phyloP scores from a whole-genome alignment of 148 eudicot genomes.

The Silene uniflora region DNA sequence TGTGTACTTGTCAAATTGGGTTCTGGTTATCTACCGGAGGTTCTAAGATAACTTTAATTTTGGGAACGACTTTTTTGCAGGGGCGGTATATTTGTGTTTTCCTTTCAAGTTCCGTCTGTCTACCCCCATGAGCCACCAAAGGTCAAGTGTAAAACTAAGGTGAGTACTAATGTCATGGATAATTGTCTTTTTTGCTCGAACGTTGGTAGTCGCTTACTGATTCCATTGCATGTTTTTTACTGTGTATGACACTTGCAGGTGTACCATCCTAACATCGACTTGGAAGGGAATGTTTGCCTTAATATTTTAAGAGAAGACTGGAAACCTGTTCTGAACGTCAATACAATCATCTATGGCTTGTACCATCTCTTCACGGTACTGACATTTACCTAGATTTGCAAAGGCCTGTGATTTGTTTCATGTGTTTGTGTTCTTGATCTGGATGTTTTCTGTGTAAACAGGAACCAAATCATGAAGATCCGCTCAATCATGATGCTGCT shows the following conservation, averaged over 20 bases:
- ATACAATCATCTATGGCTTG: constrained; percentile 66
- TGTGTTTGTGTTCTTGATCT: neutral
- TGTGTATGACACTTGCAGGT: constrained; percentile 36
- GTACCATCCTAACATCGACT: constrained; percentile 83
- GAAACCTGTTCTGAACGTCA: constrained; percentile 81
- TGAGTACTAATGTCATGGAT: constrained; percentile 15
- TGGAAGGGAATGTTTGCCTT: constrained; percentile 91
- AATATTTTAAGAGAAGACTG: constrained; percentile 95
- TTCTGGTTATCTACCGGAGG: neutral
- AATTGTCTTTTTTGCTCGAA: neutral
- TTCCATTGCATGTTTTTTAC: neutral
- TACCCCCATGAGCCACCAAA: constrained; percentile 63
- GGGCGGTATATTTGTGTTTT: constrained; percentile 49
- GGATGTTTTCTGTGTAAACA: constrained; percentile 22
- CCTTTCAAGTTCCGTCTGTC: constrained; percentile 48
- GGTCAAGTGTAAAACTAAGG: constrained; percentile 70
- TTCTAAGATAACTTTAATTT: neutral
- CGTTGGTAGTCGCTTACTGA: neutral
- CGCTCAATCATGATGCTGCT: constrained; percentile 90
- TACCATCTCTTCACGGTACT: constrained; percentile 78
- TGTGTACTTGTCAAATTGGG: neutral
- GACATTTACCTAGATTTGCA: neutral
- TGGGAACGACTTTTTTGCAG: constrained; percentile 26
- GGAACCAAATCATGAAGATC: constrained; percentile 97
- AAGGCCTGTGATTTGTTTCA: neutral